Conservation (phyloP, 352 stramenopile species). For the Globisporangium cystogenes region DNA sequence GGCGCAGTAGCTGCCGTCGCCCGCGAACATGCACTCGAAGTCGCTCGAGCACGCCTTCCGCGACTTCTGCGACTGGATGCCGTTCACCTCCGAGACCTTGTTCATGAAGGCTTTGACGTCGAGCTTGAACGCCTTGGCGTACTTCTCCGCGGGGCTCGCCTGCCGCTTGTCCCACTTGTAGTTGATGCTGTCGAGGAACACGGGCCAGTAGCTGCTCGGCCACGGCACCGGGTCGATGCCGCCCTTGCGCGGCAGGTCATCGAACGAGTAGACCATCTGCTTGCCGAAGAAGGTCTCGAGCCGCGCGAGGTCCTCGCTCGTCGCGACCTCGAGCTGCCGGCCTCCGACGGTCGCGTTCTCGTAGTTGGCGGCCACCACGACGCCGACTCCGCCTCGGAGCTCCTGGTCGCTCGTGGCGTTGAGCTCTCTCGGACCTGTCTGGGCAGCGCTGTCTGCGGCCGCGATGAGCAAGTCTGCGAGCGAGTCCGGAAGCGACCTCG, state of each 20-base stretch:
- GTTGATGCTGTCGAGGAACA: conserved; percentile 59
- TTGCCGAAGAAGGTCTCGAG: conserved; percentile 39
- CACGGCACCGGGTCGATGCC: conserved; percentile 41
- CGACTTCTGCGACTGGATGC: conserved; percentile 27
- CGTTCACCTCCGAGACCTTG: conserved; percentile 30
- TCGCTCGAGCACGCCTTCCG: conserved; percentile 21
- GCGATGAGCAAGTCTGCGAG: conserved; percentile 6
- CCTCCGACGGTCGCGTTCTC: not conserved
- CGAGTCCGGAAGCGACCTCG: conserved; percentile 8
- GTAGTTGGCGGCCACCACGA: conserved; percentile 5
- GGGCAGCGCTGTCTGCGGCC: not conserved
- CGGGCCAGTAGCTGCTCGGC: conserved; percentile 67
- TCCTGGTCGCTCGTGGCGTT: not conserved
- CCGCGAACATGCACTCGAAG: conserved; percentile 19
- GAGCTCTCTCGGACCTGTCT: not conserved
- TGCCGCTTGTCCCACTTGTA: conserved; percentile 29
- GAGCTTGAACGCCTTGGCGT: conserved; percentile 34
- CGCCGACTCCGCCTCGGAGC: not conserved
- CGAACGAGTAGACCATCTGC: conserved; percentile 31
- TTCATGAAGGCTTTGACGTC: conserved; percentile 31
- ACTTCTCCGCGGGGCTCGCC: conserved; percentile 42
- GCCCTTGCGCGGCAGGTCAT: conserved; percentile 29
- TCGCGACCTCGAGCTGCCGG: conserved; percentile 5
- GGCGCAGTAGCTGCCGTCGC: conserved; percentile 7
- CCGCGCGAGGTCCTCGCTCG: conserved; percentile 33